Conservation (phyloP, 2,329 filamentous ascomycete genomes). For the Trichophyton simii region DNA sequence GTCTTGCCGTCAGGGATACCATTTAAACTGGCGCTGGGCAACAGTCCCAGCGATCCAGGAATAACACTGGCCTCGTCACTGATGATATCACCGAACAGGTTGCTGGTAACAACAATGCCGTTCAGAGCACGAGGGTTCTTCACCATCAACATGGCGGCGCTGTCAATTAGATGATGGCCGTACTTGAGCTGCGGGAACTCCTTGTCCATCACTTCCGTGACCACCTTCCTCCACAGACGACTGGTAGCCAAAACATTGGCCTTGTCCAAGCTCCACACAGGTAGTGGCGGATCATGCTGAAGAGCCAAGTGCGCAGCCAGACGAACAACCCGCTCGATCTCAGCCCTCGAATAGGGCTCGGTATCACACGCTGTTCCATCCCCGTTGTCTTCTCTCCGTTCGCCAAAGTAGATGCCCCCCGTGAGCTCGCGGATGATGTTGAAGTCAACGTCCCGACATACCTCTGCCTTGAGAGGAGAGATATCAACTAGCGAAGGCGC, state of each 20-base stretch:
- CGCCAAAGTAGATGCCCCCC: slow-evolving; percentile 90
- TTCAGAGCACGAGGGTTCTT: slow-evolving; percentile 84
- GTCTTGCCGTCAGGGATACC: slow-evolving; percentile 56
- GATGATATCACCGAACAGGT: slow-evolving; percentile 93
- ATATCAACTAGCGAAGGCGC: slow-evolving; percentile 70
- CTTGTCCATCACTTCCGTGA: slow-evolving; percentile 68
- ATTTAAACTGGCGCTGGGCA: slow-evolving; percentile 77
- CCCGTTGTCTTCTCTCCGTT: slow-evolving; percentile 62
- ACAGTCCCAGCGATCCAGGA: slow-evolving; percentile 73
- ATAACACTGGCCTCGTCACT: slow-evolving; percentile 92
- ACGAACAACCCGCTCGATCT: slow-evolving; percentile 79
- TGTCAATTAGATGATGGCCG: slow-evolving; percentile 85
- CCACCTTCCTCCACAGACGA: slow-evolving; percentile 76
- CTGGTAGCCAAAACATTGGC: slow-evolving; percentile 90
- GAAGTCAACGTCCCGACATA: slow-evolving; percentile 82
- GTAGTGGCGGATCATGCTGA: slow-evolving; percentile 53
- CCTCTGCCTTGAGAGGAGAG: slow-evolving; percentile 74
- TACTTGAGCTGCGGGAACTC: slow-evolving; percentile 82
- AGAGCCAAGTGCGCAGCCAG: slow-evolving; percentile 65
- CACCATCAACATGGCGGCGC: slow-evolving; percentile 93
- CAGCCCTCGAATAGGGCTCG: slow-evolving; percentile 69
- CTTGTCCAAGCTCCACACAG: slow-evolving; percentile 55
- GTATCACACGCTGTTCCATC: slow-evolving; percentile 68
- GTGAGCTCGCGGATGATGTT: slow-evolving; percentile 87
- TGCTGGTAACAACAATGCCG: slow-evolving; percentile 83